Conservation (phyloP, 495 filamentous ascomycete genomes). For the Xylaria acuta region DNA sequence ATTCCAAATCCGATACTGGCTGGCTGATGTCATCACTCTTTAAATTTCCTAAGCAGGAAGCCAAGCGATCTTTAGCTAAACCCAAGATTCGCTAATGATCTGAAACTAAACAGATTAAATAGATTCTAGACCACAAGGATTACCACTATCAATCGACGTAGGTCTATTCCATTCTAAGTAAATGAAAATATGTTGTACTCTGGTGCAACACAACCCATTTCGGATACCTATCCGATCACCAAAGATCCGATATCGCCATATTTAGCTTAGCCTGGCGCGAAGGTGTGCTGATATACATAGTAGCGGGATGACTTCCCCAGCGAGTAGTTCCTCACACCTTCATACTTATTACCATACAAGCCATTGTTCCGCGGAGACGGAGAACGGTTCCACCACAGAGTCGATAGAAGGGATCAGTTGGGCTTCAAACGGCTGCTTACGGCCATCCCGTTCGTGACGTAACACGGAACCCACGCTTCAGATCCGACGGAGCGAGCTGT, state of each 20-base stretch:
- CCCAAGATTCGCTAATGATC: neutral
- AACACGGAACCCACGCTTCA: neutral
- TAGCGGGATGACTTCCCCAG: too few species aligned
- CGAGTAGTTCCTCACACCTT: neutral
- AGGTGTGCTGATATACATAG: neutral
- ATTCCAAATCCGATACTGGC: neutral
- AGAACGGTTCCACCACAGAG: neutral
- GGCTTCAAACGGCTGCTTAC: neutral
- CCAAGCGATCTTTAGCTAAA: neutral
- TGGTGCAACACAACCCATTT: neutral
- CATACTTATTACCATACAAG: neutral
- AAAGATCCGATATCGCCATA: neutral
- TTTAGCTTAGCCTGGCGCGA: neutral
- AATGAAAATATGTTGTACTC: neutral
- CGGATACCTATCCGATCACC: neutral
- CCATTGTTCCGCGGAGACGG: neutral
- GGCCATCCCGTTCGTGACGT: neutral
- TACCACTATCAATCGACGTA: neutral
- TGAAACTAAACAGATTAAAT: neutral
- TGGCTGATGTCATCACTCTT: neutral
- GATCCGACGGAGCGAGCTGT: slow-evolving; percentile 15
- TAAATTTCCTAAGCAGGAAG: neutral
- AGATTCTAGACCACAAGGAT: neutral
- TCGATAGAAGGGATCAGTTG: neutral
- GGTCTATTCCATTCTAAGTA: neutral